These are phyloP conservation scores for Cytospora schulzeri DNA, from an alignment of 2,329 filamentous ascomycete genomes.

Conservation along the genomic window DNA sequence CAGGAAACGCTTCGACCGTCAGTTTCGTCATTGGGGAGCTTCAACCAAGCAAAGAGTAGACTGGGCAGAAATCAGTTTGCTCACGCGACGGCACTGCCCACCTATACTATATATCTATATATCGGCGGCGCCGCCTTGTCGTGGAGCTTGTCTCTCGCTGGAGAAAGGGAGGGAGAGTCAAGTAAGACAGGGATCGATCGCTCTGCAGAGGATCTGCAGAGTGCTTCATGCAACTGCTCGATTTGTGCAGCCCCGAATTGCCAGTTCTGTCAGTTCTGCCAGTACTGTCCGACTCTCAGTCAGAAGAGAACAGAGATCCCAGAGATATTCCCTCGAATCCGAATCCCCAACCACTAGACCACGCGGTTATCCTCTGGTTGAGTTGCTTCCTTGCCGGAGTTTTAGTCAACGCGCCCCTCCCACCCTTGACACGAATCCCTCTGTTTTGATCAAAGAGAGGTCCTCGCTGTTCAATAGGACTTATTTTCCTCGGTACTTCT, in stretches of 20 bases:
- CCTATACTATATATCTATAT: not conserved
- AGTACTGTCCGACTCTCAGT: not conserved
- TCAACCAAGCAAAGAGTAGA: not conserved
- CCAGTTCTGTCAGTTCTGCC: not conserved
- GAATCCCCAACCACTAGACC: not conserved
- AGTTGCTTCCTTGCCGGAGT: not conserved
- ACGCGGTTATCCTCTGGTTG: not conserved
- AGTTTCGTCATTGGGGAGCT: not conserved
- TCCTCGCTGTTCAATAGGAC: conserved; percentile 5
- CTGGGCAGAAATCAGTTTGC: not conserved
- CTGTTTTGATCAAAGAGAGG: conserved; percentile 15
- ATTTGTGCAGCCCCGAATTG: conserved; percentile 11
- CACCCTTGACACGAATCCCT: conserved; percentile 10
- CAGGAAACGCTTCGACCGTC: not conserved
- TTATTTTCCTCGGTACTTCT: conserved; percentile 15
- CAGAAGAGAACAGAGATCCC: conserved; percentile 1
- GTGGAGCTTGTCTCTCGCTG: not conserved
- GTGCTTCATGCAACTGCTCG: conserved; percentile 16
- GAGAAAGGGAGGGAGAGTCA: conserved; percentile 2
- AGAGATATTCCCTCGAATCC: conserved; percentile 13
- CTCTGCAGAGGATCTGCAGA: conserved; percentile 12
- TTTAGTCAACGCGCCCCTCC: conserved; percentile 20
- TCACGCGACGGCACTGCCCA: not conserved
- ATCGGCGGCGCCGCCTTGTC: conserved; percentile 7
- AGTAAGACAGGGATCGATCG: conserved; percentile 19